Evolutionary conservation across 2,329 filamentous ascomycete species (phyloP).

Genomic region (Parascedosporium putredinis): DNA sequence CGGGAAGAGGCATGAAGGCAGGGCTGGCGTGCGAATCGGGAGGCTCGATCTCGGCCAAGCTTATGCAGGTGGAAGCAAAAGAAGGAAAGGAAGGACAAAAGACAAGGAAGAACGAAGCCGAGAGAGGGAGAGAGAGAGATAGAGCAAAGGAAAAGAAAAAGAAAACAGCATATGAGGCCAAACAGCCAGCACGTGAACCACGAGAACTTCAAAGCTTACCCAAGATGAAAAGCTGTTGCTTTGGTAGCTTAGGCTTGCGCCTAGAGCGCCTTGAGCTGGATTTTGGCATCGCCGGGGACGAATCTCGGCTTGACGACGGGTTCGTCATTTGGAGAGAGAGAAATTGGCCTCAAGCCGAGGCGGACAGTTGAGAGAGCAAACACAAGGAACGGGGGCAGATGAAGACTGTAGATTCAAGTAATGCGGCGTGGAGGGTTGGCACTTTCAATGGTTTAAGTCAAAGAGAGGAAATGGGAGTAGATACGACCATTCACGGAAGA

Average conservation of each 20-base stretch:
- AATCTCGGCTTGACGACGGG: neutral
- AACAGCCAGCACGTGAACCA: too few species aligned
- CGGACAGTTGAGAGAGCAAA: neutral
- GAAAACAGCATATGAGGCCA: too few species aligned
- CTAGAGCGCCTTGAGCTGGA: conserved; percentile 7
- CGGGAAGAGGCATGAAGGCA: conserved; percentile 11
- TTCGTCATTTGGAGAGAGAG: neutral
- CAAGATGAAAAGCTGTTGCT: conserved; percentile 67
- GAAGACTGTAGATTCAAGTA: too few species aligned
- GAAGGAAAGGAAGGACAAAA: conserved; percentile 4
- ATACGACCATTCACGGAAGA: neutral
- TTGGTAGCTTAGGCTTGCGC: conserved; percentile 53
- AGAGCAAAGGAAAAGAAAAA: neutral
- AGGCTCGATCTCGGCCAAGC: conserved; percentile 12
- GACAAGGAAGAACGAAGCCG: too few species aligned
- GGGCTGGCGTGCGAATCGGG: conserved; percentile 1
- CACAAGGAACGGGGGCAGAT: neutral
- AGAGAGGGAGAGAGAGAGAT: neutral
- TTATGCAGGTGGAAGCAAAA: conserved; percentile 12
- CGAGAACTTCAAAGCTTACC: conserved; percentile 47
- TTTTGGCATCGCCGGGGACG: conserved; percentile 12
- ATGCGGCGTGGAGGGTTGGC: neutral
- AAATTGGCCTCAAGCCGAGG: neutral
- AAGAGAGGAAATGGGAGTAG: neutral
- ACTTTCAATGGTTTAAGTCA: neutral